phyloP scores from a whole-genome alignment of 2,329 filamentous ascomycete species.

The Exutisphaerella laricina region DNA sequence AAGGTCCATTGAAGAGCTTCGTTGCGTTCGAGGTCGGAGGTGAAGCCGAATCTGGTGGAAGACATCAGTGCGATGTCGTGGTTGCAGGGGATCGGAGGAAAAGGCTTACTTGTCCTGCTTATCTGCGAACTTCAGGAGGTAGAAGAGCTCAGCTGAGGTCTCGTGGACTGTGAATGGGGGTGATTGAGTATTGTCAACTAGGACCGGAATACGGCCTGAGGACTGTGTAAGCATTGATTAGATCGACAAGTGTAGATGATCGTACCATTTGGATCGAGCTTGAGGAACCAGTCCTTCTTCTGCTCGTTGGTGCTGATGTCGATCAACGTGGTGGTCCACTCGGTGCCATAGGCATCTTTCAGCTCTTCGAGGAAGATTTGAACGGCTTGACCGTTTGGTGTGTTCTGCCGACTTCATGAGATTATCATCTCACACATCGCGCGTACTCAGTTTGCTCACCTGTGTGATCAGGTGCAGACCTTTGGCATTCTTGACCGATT shows the following conservation, averaged over 20 bases:
- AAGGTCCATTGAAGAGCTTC: constrained; percentile 50
- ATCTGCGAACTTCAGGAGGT: constrained; percentile 48
- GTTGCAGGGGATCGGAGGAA: constrained; percentile 45
- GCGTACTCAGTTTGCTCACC: too few species aligned
- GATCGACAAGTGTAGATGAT: too few species aligned
- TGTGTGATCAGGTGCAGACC: constrained; percentile 50
- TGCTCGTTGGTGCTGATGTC: constrained; percentile 50
- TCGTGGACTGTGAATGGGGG: constrained; percentile 51
- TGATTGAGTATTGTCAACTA: constrained; percentile 47
- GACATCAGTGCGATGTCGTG: too few species aligned
- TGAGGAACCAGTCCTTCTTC: constrained; percentile 52
- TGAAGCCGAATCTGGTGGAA: constrained; percentile 43
- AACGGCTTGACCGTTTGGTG: constrained; percentile 49
- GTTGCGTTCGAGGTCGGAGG: constrained; percentile 46
- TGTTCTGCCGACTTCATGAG: too few species aligned
- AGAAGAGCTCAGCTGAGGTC: constrained; percentile 50
- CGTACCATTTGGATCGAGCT: constrained; percentile 36
- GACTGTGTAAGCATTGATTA: too few species aligned
- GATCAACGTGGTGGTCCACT: constrained; percentile 47
- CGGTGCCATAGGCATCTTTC: constrained; percentile 44
- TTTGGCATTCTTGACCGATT: constrained; percentile 44
- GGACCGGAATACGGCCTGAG: constrained; percentile 43
- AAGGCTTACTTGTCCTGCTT: constrained; percentile 49
- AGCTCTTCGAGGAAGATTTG: constrained; percentile 54
- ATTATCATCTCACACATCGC: too few species aligned